A percentile compares a stretch with the other conserved stretches of the same genome.
These are phyloP conservation scores for Clarireedia sp. DNA, from an alignment of 2,329 filamentous ascomycete species.

Conservation along the genomic window DNA sequence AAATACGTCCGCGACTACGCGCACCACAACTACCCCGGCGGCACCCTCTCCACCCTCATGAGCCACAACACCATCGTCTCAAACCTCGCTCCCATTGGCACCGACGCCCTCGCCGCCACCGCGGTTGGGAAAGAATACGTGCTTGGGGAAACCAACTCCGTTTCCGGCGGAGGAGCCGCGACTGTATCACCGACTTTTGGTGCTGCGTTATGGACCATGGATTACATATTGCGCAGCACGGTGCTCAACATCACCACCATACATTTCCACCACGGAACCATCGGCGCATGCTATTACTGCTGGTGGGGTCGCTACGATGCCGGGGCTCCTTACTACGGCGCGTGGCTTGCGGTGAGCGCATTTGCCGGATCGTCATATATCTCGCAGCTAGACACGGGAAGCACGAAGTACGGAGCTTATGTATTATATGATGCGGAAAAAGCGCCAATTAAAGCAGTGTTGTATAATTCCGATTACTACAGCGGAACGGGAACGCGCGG, in stretches of 20 bases:
- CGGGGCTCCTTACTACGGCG: conserved; percentile 26
- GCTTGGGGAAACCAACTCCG: conserved; percentile 28
- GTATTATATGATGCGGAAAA: conserved; percentile 16
- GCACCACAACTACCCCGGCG: conserved; percentile 33
- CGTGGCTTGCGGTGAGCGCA: conserved; percentile 21
- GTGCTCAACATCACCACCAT: conserved; percentile 18
- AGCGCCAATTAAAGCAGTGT: conserved; percentile 15
- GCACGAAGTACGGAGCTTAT: conserved; percentile 19
- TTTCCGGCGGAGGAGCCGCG: conserved; percentile 23
- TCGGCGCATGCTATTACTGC: conserved; percentile 29
- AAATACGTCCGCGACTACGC: conserved; percentile 24
- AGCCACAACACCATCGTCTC: conserved; percentile 21
- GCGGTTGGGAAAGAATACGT: conserved; percentile 24
- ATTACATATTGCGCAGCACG: conserved; percentile 20
- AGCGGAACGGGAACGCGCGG: conserved; percentile 17
- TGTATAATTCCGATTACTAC: conserved; percentile 26
- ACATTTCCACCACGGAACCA: conserved; percentile 27
- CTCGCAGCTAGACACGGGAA: conserved; percentile 18
- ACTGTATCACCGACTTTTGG: conserved; percentile 24
- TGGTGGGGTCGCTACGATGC: conserved; percentile 24
- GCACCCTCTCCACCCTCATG: conserved; percentile 28
- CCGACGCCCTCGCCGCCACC: conserved; percentile 20
- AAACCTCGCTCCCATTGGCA: conserved; percentile 18
- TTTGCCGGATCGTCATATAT: conserved; percentile 23
- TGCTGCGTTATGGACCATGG: conserved; percentile 25